Evolutionary conservation across 1,284 basidiomycete species (phyloP).

Genomic region (Pisolithus thermaeus): DNA sequence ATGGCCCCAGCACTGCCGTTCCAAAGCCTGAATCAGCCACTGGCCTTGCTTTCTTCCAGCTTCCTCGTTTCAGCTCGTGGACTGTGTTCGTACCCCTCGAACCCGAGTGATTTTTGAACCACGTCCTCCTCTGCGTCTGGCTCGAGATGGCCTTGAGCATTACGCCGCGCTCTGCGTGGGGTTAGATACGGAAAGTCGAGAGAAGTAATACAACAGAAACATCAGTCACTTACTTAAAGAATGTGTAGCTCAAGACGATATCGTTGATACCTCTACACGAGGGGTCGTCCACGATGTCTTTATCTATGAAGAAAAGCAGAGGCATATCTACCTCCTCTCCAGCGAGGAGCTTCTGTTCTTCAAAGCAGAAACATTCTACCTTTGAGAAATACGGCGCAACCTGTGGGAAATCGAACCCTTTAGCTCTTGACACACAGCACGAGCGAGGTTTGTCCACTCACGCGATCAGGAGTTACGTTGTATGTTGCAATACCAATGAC

Average conservation of each 20-base stretch:
- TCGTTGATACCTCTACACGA: constrained; percentile 83
- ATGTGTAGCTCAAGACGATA: constrained; percentile 93
- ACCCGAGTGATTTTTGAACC: constrained; percentile 74
- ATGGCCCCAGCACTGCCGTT: not conserved
- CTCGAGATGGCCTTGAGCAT: constrained; percentile 75
- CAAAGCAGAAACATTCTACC: constrained; percentile 99
- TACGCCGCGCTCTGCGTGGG: constrained; percentile 64
- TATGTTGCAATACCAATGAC: constrained; percentile 99
- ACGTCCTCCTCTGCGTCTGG: constrained; percentile 80
- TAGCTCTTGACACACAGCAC: not conserved
- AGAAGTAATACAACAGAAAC: not conserved
- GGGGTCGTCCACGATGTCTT: constrained; percentile 92
- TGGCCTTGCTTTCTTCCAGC: not conserved
- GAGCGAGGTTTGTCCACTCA: constrained; percentile 34
- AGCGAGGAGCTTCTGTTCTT: constrained; percentile 93
- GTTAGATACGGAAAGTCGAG: constrained; percentile 1
- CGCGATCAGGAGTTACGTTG: constrained; percentile 90
- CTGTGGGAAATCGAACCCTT: constrained; percentile 34
- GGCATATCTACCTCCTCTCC: constrained; percentile 98
- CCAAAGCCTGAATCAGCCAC: not conserved
- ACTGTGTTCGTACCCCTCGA: constrained; percentile 54
- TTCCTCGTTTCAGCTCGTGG: constrained; percentile 20
- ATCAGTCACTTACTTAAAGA: constrained; percentile 71
- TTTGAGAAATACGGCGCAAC: constrained; percentile 99
- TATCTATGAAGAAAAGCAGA: constrained; percentile 97